Base-by-base conservation (phyloP, 2,329 filamentous ascomycete genomes). In the Aspergillus fructus region DNA sequence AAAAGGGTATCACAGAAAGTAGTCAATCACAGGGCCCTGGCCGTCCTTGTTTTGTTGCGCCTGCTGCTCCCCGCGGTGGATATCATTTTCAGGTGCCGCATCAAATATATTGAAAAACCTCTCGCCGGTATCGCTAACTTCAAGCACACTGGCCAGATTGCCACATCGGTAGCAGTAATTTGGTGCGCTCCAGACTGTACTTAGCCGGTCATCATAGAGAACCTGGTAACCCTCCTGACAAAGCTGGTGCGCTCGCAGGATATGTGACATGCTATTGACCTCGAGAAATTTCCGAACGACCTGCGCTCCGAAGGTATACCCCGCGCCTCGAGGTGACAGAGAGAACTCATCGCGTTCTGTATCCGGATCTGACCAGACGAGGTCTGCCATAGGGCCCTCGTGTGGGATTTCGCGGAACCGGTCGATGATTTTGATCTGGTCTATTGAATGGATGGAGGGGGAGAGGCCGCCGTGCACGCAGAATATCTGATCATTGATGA, bases 371-470 rank as follows among this genome's bases (percentile, higher is more conserved):
- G 92, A 96, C 94, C 94, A 99, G 33, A 99, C 94, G 5, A 99
- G 81, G 74, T 99, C 94, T n/a, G 94, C 94, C 94, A 99, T 99
- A 34, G 94, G 94, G 0, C 94, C 94, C 77, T 99, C 94, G 77
- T 99, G 94, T 5, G 94, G 94, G 59, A 99, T 99, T 73, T 99
- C 94, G 65, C 94, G 88, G 81, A 97, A 99, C 46, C 94, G 91
- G 78, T 99, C 94, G 73, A 99, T 97, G 74, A 99, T 96, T 76
- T 99, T 97, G 78, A 99, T 97, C 78, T 99, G 94, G 74, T 99
- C 94, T 72, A 99, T 97, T 45, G 91, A 96, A 77, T 99, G 94
- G 72, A 99, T 97, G 30, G 89, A 93, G 1, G 90, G 90, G 1
- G 89, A 93, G 19, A 94, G 83, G 21, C 90, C 94, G 73, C 94